Conservation (phyloP, 2,329 filamentous ascomycete species). For the Cladophialophora psammophila region DNA sequence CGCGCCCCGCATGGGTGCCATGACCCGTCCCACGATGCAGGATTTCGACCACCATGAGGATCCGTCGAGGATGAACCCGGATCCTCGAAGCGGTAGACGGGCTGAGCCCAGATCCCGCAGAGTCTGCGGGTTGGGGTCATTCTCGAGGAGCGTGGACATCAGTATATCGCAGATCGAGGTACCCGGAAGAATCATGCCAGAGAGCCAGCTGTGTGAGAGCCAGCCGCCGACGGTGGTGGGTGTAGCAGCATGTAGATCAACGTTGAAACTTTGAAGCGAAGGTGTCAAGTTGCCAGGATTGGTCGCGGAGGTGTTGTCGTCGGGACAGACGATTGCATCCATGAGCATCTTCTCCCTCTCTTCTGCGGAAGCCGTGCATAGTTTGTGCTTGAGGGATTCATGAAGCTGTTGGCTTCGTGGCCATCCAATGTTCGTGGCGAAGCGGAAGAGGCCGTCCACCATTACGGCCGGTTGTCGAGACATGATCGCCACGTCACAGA, state of each 20-base stretch:
- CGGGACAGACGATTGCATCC: conserved; percentile 28
- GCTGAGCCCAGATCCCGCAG: conserved; percentile 58
- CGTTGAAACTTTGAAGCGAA: conserved; percentile 24
- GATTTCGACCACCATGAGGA: conserved; percentile 65
- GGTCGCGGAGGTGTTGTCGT: neutral
- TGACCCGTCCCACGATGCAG: conserved; percentile 61
- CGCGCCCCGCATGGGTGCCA: conserved; percentile 55
- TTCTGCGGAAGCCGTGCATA: conserved; percentile 33
- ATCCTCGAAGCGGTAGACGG: conserved; percentile 58
- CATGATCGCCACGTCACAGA: conserved; percentile 35
- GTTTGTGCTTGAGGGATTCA: conserved; percentile 34
- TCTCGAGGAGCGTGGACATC: conserved; percentile 64
- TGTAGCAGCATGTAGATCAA: conserved; percentile 34
- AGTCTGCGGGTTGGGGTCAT: conserved; percentile 54
- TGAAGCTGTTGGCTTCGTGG: conserved; percentile 39
- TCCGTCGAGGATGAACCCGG: conserved; percentile 57
- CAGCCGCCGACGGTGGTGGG: conserved; percentile 56
- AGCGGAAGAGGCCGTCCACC: conserved; percentile 42
- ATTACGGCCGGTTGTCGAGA: conserved; percentile 36
- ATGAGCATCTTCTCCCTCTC: conserved; percentile 34
- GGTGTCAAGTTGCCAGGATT: conserved; percentile 13
- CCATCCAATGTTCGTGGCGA: conserved; percentile 42
- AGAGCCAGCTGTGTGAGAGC: conserved; percentile 63
- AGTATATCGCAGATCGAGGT: conserved; percentile 62
- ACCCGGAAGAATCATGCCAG: conserved; percentile 63